Evolutionary conservation across 2,329 filamentous ascomycete genomes (phyloP), one percentile per base, ranked within the genome.

Genomic region (Rhinocladiella similis): DNA sequence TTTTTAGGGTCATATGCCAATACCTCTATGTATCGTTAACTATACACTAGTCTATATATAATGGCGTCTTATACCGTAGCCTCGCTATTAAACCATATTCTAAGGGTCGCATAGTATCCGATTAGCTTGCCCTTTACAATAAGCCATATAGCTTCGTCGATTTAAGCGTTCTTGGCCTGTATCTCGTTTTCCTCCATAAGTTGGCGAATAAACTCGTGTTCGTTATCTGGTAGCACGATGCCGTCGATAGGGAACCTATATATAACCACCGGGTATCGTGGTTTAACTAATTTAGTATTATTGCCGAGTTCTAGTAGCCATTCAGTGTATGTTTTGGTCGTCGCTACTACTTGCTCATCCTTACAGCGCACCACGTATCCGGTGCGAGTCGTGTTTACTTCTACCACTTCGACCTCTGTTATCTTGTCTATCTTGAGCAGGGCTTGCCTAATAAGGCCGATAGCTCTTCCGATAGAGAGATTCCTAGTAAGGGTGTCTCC

Each of bases 71-170:
- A 61, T 57, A 66, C 62, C n/a, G 66, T 65, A 47, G 56, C 64
- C 47, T 68, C 36, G 6, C 51, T 61, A 48, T 70, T 49, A 13
- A 70, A 57, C 64, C 60, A 70, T 50, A 67, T 65, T 12, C 61
- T 65, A 3, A 67, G 45, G 1, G 58, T 67, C 20, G 57, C 64
- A 13, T 60, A 64, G 16, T 43, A 61, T 13, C 63, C 64, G 3
- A 70, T 33, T 1, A 42, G 35, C 18, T 59, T 65, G 50, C 67
- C 68, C 38, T 50, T 67, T 35, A 12, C n/a, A 14, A 25, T 53
- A n/a, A 57, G 53, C 66, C 59, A 69, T 42, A 62, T 61, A 7
- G 68, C 51, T 2, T 69, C 62, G 14, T 66, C 53, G 47, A 70
- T 66, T 12, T 53, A 33, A 50, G 64, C 67, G 7, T 56, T 55